Conservation (phyloP, 2,329 filamentous ascomycete species). For the Cordyceps cateniannulata region DNA sequence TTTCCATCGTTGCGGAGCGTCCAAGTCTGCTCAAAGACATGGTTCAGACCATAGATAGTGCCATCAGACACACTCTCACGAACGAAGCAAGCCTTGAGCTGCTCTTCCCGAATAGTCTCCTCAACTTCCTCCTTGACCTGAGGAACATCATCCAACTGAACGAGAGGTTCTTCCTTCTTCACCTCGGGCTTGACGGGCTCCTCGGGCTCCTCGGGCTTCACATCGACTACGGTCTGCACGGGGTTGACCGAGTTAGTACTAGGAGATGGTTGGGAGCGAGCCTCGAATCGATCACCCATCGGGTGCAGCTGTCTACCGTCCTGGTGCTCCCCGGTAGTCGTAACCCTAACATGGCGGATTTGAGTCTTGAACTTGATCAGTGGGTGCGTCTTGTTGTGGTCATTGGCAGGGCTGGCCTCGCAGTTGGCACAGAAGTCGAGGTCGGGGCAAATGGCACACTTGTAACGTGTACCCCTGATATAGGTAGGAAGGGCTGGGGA, state of each 20-base stretch:
- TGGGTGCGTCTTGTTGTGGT: slow-evolving; percentile 92
- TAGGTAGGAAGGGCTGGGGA: slow-evolving; percentile 53
- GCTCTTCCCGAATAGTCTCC: slow-evolving; percentile 21
- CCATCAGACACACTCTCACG: slow-evolving; percentile 76
- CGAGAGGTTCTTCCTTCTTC: slow-evolving; percentile 15
- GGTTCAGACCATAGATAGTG: slow-evolving; percentile 60
- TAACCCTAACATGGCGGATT: slow-evolving; percentile 80
- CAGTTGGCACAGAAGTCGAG: slow-evolving; percentile 92
- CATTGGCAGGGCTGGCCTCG: slow-evolving; percentile 78
- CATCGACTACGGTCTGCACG: slow-evolving; percentile 67
- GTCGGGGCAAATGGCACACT: slow-evolving; percentile 94
- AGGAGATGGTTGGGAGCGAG: slow-evolving; percentile 42
- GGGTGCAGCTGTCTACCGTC: slow-evolving; percentile 57
- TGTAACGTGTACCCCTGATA: slow-evolving; percentile 86
- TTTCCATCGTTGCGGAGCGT: slow-evolving; percentile 79
- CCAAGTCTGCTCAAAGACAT: slow-evolving; percentile 86
- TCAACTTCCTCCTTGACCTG: slow-evolving; percentile 21
- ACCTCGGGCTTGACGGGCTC: slow-evolving; percentile 16
- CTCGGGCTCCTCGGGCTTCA: slow-evolving; percentile 54
- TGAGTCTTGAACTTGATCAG: slow-evolving; percentile 96
- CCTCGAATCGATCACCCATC: slow-evolving; percentile 59
- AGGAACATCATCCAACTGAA: background rate
- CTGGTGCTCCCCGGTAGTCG: slow-evolving; percentile 71
- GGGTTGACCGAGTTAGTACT: slow-evolving; percentile 33
- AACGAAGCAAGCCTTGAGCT: slow-evolving; percentile 58